A percentile compares a stretch with the other conserved stretches of the same genome.
These are phyloP conservation scores for Fusarium kyushuense DNA, from an alignment of 2,329 filamentous ascomycete species.

Conservation along the genomic window DNA sequence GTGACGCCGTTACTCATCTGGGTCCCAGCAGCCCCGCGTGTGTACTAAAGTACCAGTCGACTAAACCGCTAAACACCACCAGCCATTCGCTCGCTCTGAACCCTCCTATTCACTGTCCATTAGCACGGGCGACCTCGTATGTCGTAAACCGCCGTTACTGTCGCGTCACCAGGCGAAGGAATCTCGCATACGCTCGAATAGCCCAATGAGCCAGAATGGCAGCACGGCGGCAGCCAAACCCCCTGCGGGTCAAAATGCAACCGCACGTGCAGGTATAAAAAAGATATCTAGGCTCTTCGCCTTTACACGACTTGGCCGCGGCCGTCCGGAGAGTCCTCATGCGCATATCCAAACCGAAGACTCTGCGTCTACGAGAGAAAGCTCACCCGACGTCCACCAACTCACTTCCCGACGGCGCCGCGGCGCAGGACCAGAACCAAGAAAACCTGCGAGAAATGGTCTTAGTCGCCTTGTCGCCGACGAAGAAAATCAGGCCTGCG, in stretches of 20 bases:
- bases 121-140: conserved; percentile 20
- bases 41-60: conserved; percentile 20
- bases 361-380: conserved; percentile 41
- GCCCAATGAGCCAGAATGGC: conserved; percentile 47
- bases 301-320: conserved; percentile 49
- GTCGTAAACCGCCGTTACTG: conserved; percentile 35
- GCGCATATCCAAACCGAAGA: conserved; percentile 40
- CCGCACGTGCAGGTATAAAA: conserved; percentile 49
- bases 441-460: conserved; percentile 47
- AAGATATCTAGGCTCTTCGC: conserved; percentile 55
- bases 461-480: conserved; percentile 49
- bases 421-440: conserved; percentile 37
- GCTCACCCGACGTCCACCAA: conserved; percentile 52
- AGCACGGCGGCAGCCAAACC: conserved; percentile 43
- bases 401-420: conserved; percentile 49
- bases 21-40: conserved; percentile 24
- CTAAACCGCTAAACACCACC: conserved; percentile 28
- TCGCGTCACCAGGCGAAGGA: conserved; percentile 38
- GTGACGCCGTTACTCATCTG: conserved; percentile 30
- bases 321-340: conserved; percentile 40
- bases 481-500: conserved; percentile 48
- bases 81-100: conserved; percentile 9
- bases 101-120: conserved; percentile 10
- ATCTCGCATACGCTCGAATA: conserved; percentile 11
- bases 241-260: conserved; percentile 33